These are phyloP conservation scores for Apiospora phragmitis DNA, from an alignment of 2,329 filamentous ascomycete species.

Conservation along the genomic window DNA sequence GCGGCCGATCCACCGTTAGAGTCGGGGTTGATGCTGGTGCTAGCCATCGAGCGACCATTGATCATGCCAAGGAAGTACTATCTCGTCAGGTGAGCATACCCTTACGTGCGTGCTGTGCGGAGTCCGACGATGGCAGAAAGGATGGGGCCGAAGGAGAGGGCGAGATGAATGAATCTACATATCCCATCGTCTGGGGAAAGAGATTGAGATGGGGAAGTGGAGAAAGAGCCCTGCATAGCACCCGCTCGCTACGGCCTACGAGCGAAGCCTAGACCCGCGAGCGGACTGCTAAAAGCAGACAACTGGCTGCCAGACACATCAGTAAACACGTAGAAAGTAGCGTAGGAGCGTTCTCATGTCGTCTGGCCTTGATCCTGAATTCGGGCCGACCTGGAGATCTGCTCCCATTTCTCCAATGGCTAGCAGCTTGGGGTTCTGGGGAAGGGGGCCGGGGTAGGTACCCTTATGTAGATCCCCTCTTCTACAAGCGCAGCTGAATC, in stretches of 20 bases:
- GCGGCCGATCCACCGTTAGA: background rate
- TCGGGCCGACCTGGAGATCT: slow-evolving; percentile 7
- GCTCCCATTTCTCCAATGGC: background rate
- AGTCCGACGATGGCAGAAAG: background rate
- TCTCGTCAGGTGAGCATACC: background rate
- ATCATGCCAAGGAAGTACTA: background rate
- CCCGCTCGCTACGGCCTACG: background rate
- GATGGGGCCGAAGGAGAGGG: background rate
- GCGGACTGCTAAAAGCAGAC: background rate
- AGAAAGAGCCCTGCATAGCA: background rate
- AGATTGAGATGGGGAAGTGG: background rate
- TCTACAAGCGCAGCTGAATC: background rate
- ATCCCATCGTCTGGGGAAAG: background rate
- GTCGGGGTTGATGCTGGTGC: background rate
- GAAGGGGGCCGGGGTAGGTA: background rate
- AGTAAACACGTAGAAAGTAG: background rate
- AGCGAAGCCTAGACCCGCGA: background rate
- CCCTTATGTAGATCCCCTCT: background rate
- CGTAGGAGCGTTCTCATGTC: background rate
- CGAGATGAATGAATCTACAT: background rate
- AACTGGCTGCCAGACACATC: background rate
- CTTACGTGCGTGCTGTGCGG: background rate
- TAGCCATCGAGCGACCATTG: background rate
- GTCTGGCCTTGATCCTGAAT: background rate
- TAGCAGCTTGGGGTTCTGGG: background rate